Conservation (phyloP, 164 flowering plant species). For the Umbilicus rupestris region DNA sequence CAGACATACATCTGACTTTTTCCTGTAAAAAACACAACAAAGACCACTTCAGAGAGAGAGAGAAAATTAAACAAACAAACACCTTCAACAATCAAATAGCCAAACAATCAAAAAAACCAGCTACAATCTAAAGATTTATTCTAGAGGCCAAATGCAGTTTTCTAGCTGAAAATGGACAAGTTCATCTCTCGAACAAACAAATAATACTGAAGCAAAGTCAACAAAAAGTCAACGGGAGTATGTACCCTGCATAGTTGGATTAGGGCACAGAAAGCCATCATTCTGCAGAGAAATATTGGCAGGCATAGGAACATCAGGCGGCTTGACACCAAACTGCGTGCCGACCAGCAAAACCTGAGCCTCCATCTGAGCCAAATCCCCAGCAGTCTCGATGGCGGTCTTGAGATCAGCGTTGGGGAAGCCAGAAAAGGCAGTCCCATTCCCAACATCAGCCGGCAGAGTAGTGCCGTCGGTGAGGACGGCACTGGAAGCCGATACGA, state of each 20-base stretch:
- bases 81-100: too few relatives aligned
- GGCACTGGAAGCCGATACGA: constrained; percentile 50
- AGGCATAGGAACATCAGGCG: constrained; percentile 40
- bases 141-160: too few relatives aligned
- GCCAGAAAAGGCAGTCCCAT: constrained; percentile 44
- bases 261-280: constrained; percentile 41
- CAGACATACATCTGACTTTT: constrained; percentile 30
- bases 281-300: constrained; percentile 32
- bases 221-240: too few relatives aligned
- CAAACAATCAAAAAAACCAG: too few relatives aligned
- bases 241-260: constrained; percentile 13
- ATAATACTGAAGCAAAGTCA: too few relatives aligned
- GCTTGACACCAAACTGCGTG: constrained; percentile 46
- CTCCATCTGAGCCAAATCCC: constrained; percentile 36
- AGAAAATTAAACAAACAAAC: constrained; percentile 5
- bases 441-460: constrained; percentile 38
- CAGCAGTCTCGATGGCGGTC: constrained; percentile 62
- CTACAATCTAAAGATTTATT: too few relatives aligned
- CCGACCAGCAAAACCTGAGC: constrained; percentile 39
- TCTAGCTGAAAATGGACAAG: too few relatives aligned
- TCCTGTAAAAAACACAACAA: constrained; percentile 30
- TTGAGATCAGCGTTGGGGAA: constrained; percentile 46
- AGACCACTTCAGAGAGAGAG: not conserved
- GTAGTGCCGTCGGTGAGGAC: constrained; percentile 38
- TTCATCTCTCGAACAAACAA: too few relatives aligned